Base-by-base conservation (phyloP, 1,284 basidiomycete species). In the Mrakiaceae sp. region DNA sequence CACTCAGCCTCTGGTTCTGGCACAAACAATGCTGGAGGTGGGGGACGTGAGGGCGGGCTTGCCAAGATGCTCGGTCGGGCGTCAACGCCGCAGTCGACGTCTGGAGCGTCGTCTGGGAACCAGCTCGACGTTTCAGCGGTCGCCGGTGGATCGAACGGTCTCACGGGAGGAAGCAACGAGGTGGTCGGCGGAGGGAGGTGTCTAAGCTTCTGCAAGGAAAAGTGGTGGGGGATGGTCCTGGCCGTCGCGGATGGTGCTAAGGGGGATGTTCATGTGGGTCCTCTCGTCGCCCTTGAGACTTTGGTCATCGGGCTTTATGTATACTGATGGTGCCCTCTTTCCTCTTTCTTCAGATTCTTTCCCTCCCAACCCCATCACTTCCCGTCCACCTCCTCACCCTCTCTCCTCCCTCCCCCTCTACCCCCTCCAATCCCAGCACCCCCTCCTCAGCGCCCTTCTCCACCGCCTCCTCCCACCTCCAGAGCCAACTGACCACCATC, bases 171-270 rank as follows among this genome's bases (percentile, higher is more conserved):
- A 14, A 64, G 64, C 58, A 66, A 68, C n/a, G 73, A 76, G 55
- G 73, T 77, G 73, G 89, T 89, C 1, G 86, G 90, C 67, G 91
- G 91, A 8, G 93, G 89, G 0, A 96, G 92, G 90, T 87, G 86
- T 67, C 75, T 97, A 55, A 87, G 87, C 27, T 97, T 92, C 91
- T 96, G 92, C 75, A 89, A 90, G 71, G 93, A 97, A 70, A 81
- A 83, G 67, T 94, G 91, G 76, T 94, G 91, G 90, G 92, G 93
- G 0, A 88, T 92, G 72, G 74, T 94, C 40, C 78, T 96, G 54
- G 90, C 88, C 11, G 84, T 84, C 0, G 83, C 84, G 2, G 83
- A 83, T 61, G 91, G 91, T 1, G 80, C 83, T 2, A 83, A 79
- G 66, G 87, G 88, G 0, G 75, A 83, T 14, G 79, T 95, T 57